Evolutionary conservation across 257 asterid species (phyloP).

Genomic region (Linaria vulgaris): DNA sequence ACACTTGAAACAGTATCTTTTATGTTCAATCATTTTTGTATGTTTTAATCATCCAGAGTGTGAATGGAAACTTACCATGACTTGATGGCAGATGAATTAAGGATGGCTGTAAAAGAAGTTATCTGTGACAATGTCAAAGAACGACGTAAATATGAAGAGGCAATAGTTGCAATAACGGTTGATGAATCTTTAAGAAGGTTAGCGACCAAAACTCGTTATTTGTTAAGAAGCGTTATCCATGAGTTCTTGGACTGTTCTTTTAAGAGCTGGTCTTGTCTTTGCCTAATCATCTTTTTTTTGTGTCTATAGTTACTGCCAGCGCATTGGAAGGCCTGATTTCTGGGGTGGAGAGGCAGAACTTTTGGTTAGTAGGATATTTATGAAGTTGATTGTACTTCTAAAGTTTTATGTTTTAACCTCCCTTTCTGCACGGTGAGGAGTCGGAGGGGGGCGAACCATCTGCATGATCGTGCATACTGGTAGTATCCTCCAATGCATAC

Average conservation of each 20-base stretch:
- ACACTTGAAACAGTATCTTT: not conserved
- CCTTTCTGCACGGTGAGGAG: not conserved
- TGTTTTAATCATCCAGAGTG: not conserved
- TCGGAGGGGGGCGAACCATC: not conserved
- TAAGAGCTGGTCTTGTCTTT: constrained; percentile 3
- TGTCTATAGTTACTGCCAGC: constrained; percentile 83
- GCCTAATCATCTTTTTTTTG: constrained; percentile 19
- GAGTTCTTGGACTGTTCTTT: not conserved
- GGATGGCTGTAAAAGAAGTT: constrained; percentile 94
- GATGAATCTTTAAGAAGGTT: constrained; percentile 87
- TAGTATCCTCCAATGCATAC: no score
- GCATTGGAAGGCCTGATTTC: constrained; percentile 83
- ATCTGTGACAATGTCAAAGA: constrained; percentile 71
- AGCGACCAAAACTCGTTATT: constrained; percentile 34
- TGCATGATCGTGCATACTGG: no score
- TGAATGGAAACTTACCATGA: constrained; percentile 18
- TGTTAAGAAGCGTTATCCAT: not conserved
- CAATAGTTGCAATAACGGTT: constrained; percentile 82
- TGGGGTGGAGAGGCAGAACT: constrained; percentile 99
- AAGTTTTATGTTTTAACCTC: constrained; percentile 9
- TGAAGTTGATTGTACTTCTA: not conserved
- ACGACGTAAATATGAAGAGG: constrained; percentile 70
- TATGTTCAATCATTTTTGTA: not conserved
- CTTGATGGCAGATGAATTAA: constrained; percentile 59
- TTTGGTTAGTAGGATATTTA: constrained; percentile 54